These are phyloP conservation scores for Talaromyces albobiverticillius DNA, from an alignment of 2,329 filamentous ascomycete genomes.

Conservation along the genomic window DNA sequence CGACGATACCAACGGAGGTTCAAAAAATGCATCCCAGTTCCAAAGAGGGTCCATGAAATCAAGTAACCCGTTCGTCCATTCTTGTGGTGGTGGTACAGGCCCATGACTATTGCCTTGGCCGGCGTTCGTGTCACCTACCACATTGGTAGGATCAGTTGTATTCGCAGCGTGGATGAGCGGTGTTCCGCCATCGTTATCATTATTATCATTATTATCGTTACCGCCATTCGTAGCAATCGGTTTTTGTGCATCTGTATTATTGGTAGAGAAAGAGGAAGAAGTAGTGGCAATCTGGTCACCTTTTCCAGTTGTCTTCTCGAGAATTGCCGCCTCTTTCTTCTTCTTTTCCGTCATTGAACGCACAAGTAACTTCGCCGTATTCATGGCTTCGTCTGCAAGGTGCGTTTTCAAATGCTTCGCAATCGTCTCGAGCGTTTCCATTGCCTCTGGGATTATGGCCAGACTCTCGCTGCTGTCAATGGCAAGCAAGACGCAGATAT, in stretches of 20 bases:
- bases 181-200: not conserved
- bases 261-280: not conserved
- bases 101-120: not conserved
- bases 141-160: not conserved
- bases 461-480: slow-evolving; percentile 38
- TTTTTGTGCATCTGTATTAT: not conserved
- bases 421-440: slow-evolving; percentile 39
- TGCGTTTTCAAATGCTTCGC: slow-evolving; percentile 29
- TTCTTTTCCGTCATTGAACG: slow-evolving; percentile 26
- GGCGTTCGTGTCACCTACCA: not conserved
- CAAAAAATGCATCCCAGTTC: slow-evolving; percentile 16
- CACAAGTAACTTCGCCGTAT: slow-evolving; percentile 22
- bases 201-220: not conserved
- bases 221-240: not conserved
- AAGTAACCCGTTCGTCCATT: not conserved
- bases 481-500: slow-evolving; percentile 40
- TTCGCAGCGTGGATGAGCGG: not conserved
- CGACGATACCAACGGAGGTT: slow-evolving; percentile 2
- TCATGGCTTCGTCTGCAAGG: slow-evolving; percentile 32
- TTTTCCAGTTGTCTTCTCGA: slow-evolving; percentile 17
- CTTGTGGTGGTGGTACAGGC: not conserved
- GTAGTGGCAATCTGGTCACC: not conserved
- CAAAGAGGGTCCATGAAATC: slow-evolving; percentile 14
- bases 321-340: slow-evolving; percentile 19
- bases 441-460: slow-evolving; percentile 31